A percentile compares a stretch with the other conserved stretches of the same genome.
Evolutionary conservation across 768 basidiomycete genomes (phyloP).

Genomic region (Serendipita sp.): DNA sequence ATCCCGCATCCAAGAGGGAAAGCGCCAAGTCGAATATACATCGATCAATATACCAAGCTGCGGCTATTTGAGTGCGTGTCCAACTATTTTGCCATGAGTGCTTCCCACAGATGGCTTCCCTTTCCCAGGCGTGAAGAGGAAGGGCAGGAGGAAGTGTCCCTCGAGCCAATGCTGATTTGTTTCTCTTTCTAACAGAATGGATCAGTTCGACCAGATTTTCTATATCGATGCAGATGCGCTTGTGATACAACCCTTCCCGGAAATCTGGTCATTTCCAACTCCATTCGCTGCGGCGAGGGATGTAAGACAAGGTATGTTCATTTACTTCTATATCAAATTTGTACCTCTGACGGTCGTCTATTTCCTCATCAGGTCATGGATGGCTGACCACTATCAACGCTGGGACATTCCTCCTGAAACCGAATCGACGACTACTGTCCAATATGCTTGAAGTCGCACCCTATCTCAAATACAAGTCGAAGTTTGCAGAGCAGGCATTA

Average conservation of each 20-base stretch:
- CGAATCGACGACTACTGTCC: slow-evolving; percentile 3
- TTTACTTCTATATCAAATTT: too few species aligned
- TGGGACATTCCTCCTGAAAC: slow-evolving; percentile 9
- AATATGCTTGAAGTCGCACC: slow-evolving; percentile 9
- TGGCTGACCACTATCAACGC: slow-evolving; percentile 10
- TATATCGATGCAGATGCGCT: slow-evolving; percentile 10
- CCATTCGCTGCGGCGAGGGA: slow-evolving; percentile 8
- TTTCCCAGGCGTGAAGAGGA: too few species aligned
- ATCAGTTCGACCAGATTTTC: slow-evolving; percentile 9
- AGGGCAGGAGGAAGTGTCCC: too few species aligned
- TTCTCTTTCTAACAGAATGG: not conserved
- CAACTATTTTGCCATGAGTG: too few species aligned
- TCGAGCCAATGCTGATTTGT: not conserved
- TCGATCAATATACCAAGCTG: slow-evolving; percentile 11
- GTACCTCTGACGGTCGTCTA: not conserved
- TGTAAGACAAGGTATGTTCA: slow-evolving; percentile 4
- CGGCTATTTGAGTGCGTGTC: slow-evolving; percentile 8
- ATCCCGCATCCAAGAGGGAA: slow-evolving; percentile 3
- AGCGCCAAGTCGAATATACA: slow-evolving; percentile 7
- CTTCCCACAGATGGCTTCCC: too few species aligned
- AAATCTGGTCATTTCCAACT: slow-evolving; percentile 9
- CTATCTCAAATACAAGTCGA: slow-evolving; percentile 3
- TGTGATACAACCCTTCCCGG: slow-evolving; percentile 8
- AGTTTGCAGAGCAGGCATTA: slow-evolving; percentile 10
- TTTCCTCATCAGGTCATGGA: not conserved